phyloP scores from a whole-genome alignment of 192 early-diverging fungal species.

The Pecoramyces ruminantium region DNA sequence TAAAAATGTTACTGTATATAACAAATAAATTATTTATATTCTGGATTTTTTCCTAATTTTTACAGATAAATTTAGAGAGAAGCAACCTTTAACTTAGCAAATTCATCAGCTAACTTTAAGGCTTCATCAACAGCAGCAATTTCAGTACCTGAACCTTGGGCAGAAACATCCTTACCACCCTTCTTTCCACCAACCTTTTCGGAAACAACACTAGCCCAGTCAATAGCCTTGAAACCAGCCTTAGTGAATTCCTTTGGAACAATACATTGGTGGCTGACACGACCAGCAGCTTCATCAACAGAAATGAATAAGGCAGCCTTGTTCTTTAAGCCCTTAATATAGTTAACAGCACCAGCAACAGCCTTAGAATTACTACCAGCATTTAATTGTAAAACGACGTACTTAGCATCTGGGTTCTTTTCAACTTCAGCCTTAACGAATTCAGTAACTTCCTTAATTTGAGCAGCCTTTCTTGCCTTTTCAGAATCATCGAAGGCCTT shows the following conservation, averaged over 20 bases:
- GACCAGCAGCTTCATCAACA: constrained; percentile 39
- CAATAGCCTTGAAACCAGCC: constrained; percentile 72
- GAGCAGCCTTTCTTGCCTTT: constrained; percentile 69
- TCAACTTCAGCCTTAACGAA: constrained; percentile 56
- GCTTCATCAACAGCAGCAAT: constrained; percentile 52
- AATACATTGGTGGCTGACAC: constrained; percentile 66
- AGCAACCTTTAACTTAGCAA: constrained; percentile 47
- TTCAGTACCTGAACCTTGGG: constrained; percentile 72
- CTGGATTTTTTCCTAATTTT: too few species aligned
- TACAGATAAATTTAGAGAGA: neutral
- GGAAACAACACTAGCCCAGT: constrained; percentile 77
- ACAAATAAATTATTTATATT: too few species aligned
- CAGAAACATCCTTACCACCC: constrained; percentile 87
- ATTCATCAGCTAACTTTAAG: constrained; percentile 48
- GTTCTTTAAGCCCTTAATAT: constrained; percentile 57
- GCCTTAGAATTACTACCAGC: constrained; percentile 74
- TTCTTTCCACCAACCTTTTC: constrained; percentile 75
- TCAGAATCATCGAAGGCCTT: constrained; percentile 76
- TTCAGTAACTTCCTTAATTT: constrained; percentile 68
- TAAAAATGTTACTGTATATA: too few species aligned
- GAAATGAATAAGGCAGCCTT: constrained; percentile 81
- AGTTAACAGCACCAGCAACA: constrained; percentile 53
- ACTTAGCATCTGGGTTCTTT: constrained; percentile 34
- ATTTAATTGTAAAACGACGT: constrained; percentile 36
- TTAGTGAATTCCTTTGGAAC: constrained; percentile 58